Evolutionary conservation across 768 basidiomycete genomes (phyloP).

Genomic region (Amanita brunnescens): DNA sequence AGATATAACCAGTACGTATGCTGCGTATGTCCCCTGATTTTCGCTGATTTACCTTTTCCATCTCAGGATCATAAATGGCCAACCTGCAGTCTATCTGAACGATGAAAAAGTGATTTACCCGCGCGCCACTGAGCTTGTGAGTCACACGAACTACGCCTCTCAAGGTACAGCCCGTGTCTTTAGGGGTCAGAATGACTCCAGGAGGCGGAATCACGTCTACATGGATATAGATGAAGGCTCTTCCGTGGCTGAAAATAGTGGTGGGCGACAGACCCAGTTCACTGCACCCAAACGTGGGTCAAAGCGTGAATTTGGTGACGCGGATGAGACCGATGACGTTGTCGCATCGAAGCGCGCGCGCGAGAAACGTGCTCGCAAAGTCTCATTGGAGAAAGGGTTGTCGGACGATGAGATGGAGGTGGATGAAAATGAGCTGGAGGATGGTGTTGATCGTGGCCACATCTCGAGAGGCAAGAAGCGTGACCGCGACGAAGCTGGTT

Average conservation of each 20-base stretch:
- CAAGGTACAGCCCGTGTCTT: not conserved
- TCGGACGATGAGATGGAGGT: conserved; percentile 36
- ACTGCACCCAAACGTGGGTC: conserved; percentile 30
- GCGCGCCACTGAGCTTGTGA: conserved; percentile 7
- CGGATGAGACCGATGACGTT: conserved; percentile 36
- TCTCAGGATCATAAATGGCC: not conserved
- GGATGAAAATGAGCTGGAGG: conserved; percentile 36
- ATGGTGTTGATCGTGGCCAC: conserved; percentile 31
- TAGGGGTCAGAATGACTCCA: not conserved
- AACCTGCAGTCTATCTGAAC: not conserved
- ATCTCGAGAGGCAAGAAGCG: conserved; percentile 60
- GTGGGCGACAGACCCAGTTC: too few species aligned
- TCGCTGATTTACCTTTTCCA: not conserved
- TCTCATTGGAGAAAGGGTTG: conserved; percentile 34
- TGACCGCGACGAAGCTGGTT: conserved; percentile 65
- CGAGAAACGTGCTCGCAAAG: conserved; percentile 51
- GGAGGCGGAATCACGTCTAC: conserved; percentile 3
- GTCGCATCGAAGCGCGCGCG: conserved; percentile 25
- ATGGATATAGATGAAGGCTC: not conserved
- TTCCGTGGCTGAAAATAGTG: not conserved
- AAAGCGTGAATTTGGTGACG: conserved; percentile 40
- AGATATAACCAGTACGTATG: conserved; percentile 1
- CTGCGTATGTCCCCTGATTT: not conserved
- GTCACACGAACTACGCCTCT: not conserved
- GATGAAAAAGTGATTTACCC: conserved; percentile 6